These are phyloP conservation scores for Thymus quinquecostatus DNA, from an alignment of 257 asterid species.

Conservation along the genomic window DNA sequence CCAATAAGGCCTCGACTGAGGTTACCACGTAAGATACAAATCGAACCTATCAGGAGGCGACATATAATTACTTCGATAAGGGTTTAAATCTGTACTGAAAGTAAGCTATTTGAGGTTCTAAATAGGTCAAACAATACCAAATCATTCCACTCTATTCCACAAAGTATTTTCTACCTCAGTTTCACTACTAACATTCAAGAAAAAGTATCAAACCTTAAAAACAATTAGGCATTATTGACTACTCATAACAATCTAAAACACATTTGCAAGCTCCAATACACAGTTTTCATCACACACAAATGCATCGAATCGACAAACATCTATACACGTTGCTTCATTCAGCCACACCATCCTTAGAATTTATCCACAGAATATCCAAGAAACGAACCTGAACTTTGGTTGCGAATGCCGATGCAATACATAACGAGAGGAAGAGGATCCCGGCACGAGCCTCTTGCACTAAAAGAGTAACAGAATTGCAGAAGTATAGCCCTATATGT, in stretches of 20 bases:
- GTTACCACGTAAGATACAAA: background rate
- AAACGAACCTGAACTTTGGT: background rate
- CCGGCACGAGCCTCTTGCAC: background rate
- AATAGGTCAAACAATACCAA: background rate
- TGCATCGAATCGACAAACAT: background rate
- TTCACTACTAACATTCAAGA: background rate
- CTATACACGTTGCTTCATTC: background rate
- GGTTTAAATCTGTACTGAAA: background rate
- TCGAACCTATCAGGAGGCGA: too few species aligned
- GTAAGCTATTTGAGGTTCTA: background rate
- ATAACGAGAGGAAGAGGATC: background rate
- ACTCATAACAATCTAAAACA: background rate
- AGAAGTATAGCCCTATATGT: slow-evolving; percentile 3
- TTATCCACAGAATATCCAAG: background rate
- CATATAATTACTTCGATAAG: too few species aligned
- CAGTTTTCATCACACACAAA: background rate
- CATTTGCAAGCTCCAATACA: background rate
- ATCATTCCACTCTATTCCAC: background rate
- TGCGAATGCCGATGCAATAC: background rate
- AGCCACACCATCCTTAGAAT: background rate
- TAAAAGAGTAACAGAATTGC: slow-evolving; percentile 3
- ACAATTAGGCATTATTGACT: background rate
- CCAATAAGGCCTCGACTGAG: background rate
- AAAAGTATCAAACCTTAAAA: background rate
- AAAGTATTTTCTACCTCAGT: background rate